These are phyloP conservation scores for Termitomyces sp. DNA, from an alignment of 768 basidiomycete species.

Conservation along the genomic window DNA sequence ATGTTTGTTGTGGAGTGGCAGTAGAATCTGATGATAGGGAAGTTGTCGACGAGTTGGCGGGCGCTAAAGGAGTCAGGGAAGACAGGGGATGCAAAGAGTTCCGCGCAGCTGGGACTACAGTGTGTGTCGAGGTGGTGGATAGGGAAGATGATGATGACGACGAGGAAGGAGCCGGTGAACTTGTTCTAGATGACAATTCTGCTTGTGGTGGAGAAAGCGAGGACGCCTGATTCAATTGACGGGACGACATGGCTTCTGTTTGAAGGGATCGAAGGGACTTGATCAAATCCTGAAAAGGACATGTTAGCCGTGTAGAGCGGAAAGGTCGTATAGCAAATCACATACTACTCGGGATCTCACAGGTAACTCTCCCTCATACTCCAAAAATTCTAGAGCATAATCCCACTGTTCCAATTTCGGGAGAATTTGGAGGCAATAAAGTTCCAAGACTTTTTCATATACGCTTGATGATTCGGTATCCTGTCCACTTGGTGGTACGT, in stretches of 20 bases:
- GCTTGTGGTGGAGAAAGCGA: constrained; percentile 17
- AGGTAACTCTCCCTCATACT: constrained; percentile 65
- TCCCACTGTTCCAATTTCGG: constrained; percentile 77
- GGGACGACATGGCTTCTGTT: constrained; percentile 29
- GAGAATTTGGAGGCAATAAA: constrained; percentile 71
- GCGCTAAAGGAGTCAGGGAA: constrained; percentile 20
- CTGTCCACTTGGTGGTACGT: constrained; percentile 22
- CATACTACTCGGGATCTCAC: constrained; percentile 47
- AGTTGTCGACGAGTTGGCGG: constrained; percentile 29
- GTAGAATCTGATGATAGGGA: constrained; percentile 36
- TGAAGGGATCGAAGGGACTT: constrained; percentile 36
- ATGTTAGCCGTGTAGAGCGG: constrained; percentile 5
- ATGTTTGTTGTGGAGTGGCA: constrained; percentile 23
- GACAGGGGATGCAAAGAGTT: constrained; percentile 18
- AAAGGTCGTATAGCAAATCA: constrained; percentile 2
- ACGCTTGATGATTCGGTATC: constrained; percentile 33
- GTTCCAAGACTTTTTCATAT: constrained; percentile 71
- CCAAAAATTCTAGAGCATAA: constrained; percentile 70
- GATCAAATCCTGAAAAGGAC: constrained; percentile 29
- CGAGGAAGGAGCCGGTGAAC: constrained; percentile 49
- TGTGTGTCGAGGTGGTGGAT: constrained; percentile 70
- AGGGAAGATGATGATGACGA: constrained; percentile 65
- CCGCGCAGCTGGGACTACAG: constrained; percentile 50
- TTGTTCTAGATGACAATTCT: constrained; percentile 30
- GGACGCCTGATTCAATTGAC: constrained; percentile 20